Conservation (phyloP, 108 stramenopile genomes). For the Epithemia pelagica region DNA sequence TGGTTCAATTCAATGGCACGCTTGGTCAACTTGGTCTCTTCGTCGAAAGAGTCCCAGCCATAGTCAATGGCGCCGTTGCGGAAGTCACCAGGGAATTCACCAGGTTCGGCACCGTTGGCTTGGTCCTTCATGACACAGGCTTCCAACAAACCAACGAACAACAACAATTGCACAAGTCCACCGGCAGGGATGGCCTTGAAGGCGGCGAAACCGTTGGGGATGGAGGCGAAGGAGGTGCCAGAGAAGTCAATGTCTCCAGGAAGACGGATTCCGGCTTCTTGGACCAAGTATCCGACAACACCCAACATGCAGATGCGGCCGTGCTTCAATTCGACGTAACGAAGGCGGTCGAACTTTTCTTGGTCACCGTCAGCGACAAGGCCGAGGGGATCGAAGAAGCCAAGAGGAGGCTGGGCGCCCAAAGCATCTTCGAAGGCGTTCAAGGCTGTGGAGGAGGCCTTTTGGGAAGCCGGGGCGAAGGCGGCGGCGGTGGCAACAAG, state of each 20-base stretch:
- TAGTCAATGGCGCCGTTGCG: conserved; percentile 67
- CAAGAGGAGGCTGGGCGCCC: no score
- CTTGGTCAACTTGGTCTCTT: conserved; percentile 61
- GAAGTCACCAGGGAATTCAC: conserved; percentile 63
- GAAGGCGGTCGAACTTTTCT: conserved; percentile 61
- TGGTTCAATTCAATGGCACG: conserved; percentile 87
- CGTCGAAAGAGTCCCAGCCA: conserved; percentile 64
- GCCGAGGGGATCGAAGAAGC: no score
- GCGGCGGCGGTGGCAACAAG: no score
- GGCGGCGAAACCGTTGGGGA: conserved; percentile 61
- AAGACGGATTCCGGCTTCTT: conserved; percentile 48
- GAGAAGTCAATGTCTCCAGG: conserved; percentile 63
- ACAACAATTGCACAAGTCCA: conserved; percentile 52
- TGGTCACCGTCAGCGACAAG: conserved; percentile 43
- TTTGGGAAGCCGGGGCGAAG: no score
- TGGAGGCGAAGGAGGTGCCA: conserved; percentile 53
- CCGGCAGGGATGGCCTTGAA: conserved; percentile 45
- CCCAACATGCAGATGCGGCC: conserved; percentile 70
- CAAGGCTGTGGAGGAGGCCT: no score
- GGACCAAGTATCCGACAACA: conserved; percentile 52
- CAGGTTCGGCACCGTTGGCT: conserved; percentile 18
- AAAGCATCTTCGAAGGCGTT: no score
- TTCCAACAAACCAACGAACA: conserved; percentile 66
- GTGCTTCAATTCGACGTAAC: conserved; percentile 88
- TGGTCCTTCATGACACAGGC: conserved; percentile 56